These are phyloP conservation scores for Dittrichia graveolens DNA, from an alignment of 129 eudicot species.

Conservation along the genomic window DNA sequence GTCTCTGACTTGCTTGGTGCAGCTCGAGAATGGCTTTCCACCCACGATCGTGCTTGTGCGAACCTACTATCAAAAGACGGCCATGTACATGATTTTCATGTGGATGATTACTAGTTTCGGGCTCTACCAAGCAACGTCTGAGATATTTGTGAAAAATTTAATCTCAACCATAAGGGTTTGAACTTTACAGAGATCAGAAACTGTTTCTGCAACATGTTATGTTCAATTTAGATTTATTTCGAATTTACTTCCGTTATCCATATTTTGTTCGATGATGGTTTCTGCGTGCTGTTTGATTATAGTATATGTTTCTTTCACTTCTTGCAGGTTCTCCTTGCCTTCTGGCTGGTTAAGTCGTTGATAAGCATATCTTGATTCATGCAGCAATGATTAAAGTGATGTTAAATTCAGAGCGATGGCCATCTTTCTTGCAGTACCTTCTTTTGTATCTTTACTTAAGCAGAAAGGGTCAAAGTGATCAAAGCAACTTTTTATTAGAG, in stretches of 20 bases:
- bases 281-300: not conserved
- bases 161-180: constrained; percentile 14
- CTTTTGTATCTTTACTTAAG: no score
- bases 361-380: not conserved
- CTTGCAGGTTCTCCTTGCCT: constrained; percentile 22
- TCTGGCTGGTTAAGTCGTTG: constrained; percentile 19
- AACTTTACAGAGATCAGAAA: not conserved
- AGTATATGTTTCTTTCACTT: constrained; percentile 11
- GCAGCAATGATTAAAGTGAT: not conserved
- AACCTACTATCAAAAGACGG: not conserved
- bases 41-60: constrained; percentile 15
- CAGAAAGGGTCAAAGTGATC: no score
- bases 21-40: constrained; percentile 68
- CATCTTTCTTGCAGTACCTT: no score
- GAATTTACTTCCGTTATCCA: not conserved
- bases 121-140: not conserved
- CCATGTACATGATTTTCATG: not conserved
- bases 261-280: not conserved
- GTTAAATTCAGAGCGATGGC: not conserved
- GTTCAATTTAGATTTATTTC: constrained; percentile 15
- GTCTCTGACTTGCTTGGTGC: constrained; percentile 80
- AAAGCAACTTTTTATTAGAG: no score
- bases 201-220: not conserved
- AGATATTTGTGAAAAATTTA: not conserved
- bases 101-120: constrained; percentile 15